Evolutionary conservation across 2,329 filamentous ascomycete genomes (phyloP).

Genomic region (Elsinoe arachidis): DNA sequence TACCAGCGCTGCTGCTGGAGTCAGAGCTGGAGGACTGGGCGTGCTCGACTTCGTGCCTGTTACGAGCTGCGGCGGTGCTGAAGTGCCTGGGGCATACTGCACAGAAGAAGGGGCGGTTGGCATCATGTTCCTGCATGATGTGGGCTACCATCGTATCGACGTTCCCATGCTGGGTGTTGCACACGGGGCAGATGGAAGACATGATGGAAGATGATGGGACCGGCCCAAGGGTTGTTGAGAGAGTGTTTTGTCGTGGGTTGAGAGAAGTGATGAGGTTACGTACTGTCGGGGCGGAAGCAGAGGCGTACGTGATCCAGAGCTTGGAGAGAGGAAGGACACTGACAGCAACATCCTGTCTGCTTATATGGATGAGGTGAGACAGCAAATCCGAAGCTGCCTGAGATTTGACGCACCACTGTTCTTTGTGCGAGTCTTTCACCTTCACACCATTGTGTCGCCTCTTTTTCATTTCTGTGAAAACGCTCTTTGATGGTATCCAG

Average conservation of each 20-base stretch:
- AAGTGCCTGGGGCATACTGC: neutral
- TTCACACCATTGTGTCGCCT: too few species aligned
- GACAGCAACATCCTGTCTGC: neutral
- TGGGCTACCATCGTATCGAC: neutral
- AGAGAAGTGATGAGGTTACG: neutral
- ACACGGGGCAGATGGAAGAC: neutral
- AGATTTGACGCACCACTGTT: too few species aligned
- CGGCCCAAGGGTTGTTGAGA: neutral
- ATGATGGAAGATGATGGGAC: neutral
- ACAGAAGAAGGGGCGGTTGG: neutral
- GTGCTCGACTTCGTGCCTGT: neutral
- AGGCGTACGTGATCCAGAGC: slow-evolving; percentile 6
- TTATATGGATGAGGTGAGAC: neutral
- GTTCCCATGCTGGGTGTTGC: neutral
- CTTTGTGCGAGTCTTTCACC: too few species aligned
- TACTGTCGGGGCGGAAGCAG: slow-evolving; percentile 5
- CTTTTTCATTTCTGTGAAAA: too few species aligned
- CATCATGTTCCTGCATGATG: neutral
- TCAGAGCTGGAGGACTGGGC: too few species aligned
- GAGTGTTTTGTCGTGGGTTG: neutral
- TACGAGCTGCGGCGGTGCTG: neutral
- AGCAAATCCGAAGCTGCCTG: too few species aligned
- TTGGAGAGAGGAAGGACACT: neutral
- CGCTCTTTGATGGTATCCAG: too few species aligned
- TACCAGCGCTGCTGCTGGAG: too few species aligned